These are phyloP conservation scores for Trifolium repens DNA, from an alignment of 306 rosid species.

Conservation along the genomic window DNA sequence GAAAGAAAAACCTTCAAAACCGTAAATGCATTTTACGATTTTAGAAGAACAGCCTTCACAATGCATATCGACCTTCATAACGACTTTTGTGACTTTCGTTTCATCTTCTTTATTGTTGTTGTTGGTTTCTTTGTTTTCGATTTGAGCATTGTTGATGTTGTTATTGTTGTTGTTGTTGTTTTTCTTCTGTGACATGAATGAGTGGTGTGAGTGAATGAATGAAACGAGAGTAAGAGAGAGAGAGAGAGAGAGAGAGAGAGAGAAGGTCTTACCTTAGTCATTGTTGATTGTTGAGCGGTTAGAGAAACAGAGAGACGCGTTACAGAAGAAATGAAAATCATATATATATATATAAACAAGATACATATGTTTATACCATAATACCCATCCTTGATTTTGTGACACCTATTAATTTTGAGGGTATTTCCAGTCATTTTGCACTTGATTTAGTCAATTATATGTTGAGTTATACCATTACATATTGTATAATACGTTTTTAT, in stretches of 20 bases:
- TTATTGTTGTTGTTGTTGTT: background rate
- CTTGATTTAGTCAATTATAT: no score
- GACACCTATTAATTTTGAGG: no score
- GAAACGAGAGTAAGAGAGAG: background rate
- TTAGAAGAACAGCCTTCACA: conserved; percentile 75
- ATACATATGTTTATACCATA: no score
- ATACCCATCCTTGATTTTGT: no score
- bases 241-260: background rate
- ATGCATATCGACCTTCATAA: conserved; percentile 69
- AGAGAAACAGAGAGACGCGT: background rate
- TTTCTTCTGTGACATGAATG: conserved; percentile 4
- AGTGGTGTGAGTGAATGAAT: background rate
- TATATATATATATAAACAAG: no score
- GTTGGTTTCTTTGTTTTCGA: background rate
- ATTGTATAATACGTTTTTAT: no score
- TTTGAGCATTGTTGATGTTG: background rate
- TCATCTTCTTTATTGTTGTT: conserved; percentile 4
- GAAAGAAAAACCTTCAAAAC: conserved; percentile 47
- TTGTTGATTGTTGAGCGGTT: background rate
- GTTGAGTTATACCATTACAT: no score
- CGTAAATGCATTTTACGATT: conserved; percentile 45
- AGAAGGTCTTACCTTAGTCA: background rate
- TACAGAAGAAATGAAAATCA: background rate
- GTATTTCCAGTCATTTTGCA: no score
- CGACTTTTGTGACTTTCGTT: conserved; percentile 42